These are phyloP conservation scores for Alternaria sp. DNA, from an alignment of 2,329 filamentous ascomycete species.

Conservation along the genomic window DNA sequence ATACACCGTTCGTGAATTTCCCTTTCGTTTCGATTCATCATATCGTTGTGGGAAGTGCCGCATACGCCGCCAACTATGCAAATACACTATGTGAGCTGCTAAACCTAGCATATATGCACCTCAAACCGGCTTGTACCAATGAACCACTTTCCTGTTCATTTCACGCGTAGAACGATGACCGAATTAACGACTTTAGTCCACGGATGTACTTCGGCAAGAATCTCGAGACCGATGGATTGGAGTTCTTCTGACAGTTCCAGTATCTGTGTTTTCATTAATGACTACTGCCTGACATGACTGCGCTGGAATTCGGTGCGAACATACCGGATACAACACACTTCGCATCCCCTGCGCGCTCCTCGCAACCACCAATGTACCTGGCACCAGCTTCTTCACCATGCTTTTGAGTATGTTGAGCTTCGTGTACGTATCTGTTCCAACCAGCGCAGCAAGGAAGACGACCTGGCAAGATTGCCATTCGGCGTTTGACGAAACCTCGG, in stretches of 20 bases:
- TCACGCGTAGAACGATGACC: slow-evolving; percentile 50
- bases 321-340: slow-evolving; percentile 57
- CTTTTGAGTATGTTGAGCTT: slow-evolving; percentile 52
- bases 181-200: slow-evolving; percentile 60
- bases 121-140: not conserved
- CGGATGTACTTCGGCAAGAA: slow-evolving; percentile 56
- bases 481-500: not conserved
- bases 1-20: too few species aligned
- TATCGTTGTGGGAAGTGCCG: not conserved
- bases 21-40: not conserved
- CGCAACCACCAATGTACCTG: slow-evolving; percentile 55
- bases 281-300: not conserved
- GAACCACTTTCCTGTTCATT: not conserved
- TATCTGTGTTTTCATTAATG: slow-evolving; percentile 32
- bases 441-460: slow-evolving; percentile 59
- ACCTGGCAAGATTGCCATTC: slow-evolving; percentile 52
- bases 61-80: not conserved
- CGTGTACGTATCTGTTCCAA: slow-evolving; percentile 51
- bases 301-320: slow-evolving; percentile 8
- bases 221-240: slow-evolving; percentile 43
- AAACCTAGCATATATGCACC: not conserved
- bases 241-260: slow-evolving; percentile 48
- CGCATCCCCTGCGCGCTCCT: slow-evolving; percentile 56
- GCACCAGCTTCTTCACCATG: slow-evolving; percentile 50
- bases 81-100: not conserved